Conservation (phyloP, 2,329 filamentous ascomycete genomes). For the Xylaria sp. region DNA sequence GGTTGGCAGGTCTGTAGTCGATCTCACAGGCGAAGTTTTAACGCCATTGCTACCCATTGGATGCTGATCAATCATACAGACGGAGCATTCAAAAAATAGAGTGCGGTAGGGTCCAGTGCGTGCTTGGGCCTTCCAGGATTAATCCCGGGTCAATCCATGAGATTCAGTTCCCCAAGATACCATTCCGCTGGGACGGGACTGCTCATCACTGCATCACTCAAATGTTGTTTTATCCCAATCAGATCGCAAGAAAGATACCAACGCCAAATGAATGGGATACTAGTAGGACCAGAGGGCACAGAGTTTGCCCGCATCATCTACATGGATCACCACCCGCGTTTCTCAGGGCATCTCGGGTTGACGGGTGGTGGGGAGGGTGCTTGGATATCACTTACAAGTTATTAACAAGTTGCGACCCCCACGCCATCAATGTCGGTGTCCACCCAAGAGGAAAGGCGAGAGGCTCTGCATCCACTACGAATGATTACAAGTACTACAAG, state of each 20-base stretch:
- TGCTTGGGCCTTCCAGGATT: background rate
- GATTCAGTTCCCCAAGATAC: background rate
- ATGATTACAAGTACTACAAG: background rate
- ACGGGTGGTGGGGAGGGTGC: slow-evolving; percentile 1
- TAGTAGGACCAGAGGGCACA: background rate
- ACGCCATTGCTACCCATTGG: background rate
- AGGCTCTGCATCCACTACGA: slow-evolving; percentile 17
- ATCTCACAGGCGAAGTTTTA: background rate
- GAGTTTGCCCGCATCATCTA: background rate
- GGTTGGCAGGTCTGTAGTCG: background rate
- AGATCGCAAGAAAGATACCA: background rate
- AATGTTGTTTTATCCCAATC: background rate
- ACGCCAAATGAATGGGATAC: background rate
- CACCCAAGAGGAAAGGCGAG: slow-evolving; percentile 11
- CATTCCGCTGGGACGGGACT: background rate
- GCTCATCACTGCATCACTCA: background rate
- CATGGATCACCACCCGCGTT: background rate
- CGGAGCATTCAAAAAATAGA: background rate
- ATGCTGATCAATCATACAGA: background rate
- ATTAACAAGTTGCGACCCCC: slow-evolving; percentile 4
- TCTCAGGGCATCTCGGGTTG: slow-evolving; percentile 11
- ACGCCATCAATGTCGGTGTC: background rate
- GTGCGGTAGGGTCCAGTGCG: background rate
- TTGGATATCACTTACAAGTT: slow-evolving; percentile 1
- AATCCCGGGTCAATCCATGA: background rate